Percentiles rank a stretch among this genome's conserved stretches.
phyloP scores from a whole-genome alignment of 257 asterid species.

The Henckelia pumila region DNA sequence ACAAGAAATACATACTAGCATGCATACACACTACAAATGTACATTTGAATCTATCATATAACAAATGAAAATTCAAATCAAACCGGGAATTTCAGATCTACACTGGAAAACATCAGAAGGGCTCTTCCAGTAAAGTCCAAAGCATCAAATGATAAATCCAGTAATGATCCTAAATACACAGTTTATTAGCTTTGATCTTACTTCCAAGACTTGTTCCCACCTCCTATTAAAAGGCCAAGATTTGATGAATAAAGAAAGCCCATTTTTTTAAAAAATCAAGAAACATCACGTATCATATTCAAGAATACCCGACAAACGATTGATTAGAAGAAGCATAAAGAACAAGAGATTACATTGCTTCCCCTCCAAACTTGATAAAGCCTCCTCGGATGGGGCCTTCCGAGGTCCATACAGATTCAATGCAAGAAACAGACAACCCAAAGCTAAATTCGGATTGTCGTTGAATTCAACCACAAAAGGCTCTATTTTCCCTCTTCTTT shows the following conservation, averaged over 20 bases:
- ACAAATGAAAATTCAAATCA: not conserved
- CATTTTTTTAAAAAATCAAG: not conserved
- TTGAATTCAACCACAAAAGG: slow-evolving; percentile 17
- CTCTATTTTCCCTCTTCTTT: slow-evolving; percentile 20
- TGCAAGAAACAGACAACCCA: slow-evolving; percentile 24
- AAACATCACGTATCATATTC: slow-evolving; percentile 17
- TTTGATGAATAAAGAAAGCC: not conserved
- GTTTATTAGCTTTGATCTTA: slow-evolving; percentile 7
- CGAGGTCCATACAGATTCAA: slow-evolving; percentile 44
- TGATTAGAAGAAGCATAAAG: slow-evolving; percentile 1
- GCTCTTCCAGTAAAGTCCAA: not conserved
- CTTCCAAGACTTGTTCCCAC: slow-evolving; percentile 2
- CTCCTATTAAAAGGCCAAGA: not conserved
- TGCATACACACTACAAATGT: not conserved
- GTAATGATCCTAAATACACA: not conserved
- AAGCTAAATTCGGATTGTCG: slow-evolving; percentile 16
- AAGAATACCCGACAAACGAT: slow-evolving; percentile 21
- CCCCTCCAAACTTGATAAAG: slow-evolving; percentile 85
- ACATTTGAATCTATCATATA: slow-evolving; percentile 7
- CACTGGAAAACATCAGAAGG: not conserved
- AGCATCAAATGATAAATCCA: not conserved
- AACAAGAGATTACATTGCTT: slow-evolving; percentile 56
- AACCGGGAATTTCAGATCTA: not conserved
- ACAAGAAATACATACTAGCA: not conserved
- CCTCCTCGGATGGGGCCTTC: slow-evolving; percentile 45